Evolutionary conservation across 83 land plant species (phyloP).

Genomic region (Isoetes engelmannii): DNA sequence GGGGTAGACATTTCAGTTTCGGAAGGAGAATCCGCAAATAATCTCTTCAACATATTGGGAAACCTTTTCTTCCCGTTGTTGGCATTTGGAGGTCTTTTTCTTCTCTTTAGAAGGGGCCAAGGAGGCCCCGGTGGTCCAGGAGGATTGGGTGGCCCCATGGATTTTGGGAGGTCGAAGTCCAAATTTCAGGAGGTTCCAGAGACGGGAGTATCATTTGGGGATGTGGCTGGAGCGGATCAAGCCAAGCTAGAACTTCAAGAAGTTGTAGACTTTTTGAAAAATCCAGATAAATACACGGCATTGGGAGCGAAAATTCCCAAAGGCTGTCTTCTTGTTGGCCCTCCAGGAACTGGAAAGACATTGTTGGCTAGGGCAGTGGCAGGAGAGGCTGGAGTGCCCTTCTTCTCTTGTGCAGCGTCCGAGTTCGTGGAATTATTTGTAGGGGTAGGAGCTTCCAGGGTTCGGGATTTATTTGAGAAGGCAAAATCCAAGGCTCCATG

Average conservation of each 20-base stretch:
- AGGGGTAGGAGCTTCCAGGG: conserved; percentile 96
- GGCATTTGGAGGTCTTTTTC: conserved; percentile 84
- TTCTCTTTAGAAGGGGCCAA: conserved; percentile 77
- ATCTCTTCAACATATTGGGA: conserved; percentile 59
- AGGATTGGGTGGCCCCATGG: conserved; percentile 98
- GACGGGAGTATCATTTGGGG: conserved; percentile 86
- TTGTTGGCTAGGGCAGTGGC: conserved; percentile 88
- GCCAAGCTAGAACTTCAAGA: conserved; percentile 94
- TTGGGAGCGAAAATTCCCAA: conserved; percentile 95
- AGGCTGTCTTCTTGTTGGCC: conserved; percentile 90
- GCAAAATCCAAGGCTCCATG: conserved; percentile 96
- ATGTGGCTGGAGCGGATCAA: conserved; percentile 97
- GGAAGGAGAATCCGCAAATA: conserved; percentile 77
- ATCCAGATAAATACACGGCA: conserved; percentile 95
- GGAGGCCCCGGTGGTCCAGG: conserved; percentile 94
- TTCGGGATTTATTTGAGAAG: conserved; percentile 93
- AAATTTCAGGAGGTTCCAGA: conserved; percentile 99
- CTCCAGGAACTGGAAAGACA: conserved; percentile 97
- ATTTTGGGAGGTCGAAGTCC: conserved; percentile 87
- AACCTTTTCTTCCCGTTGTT: conserved; percentile 80
- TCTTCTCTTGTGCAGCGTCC: conserved; percentile 96
- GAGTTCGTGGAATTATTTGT: conserved; percentile 97
- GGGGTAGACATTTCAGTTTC: conserved; percentile 94
- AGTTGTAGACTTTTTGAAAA: conserved; percentile 94
- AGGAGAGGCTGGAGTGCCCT: conserved; percentile 96